Percentiles rank a stretch among this genome's conserved stretches.
Conservation (phyloP, 306 rosid species). For the Cotoneaster glaucophyllus region DNA sequence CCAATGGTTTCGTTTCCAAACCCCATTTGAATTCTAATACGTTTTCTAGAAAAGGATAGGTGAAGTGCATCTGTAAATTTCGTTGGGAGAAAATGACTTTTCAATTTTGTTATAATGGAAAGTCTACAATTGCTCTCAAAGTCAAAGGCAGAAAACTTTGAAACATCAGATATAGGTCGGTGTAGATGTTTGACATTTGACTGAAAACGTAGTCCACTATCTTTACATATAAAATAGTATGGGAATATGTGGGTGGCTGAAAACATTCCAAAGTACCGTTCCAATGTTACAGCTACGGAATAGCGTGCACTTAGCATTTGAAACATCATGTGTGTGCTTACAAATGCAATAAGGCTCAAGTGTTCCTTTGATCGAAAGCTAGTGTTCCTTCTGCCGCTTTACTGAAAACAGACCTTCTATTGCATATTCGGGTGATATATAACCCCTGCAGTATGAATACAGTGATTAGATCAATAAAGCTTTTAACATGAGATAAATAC, state of each 20-base stretch:
- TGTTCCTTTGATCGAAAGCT: slow-evolving; percentile 55
- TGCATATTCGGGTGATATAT: slow-evolving; percentile 84
- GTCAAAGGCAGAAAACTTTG: background rate
- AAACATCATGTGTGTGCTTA: slow-evolving; percentile 26
- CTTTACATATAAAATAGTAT: no score
- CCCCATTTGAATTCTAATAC: no score
- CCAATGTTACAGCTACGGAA: background rate
- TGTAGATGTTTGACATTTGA: no score
- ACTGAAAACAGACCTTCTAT: slow-evolving; percentile 84
- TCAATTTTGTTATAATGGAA: no score
- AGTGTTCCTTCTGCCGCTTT: slow-evolving; percentile 63
- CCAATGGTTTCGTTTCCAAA: no score
- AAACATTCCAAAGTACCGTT: background rate
- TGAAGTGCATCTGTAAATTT: no score
- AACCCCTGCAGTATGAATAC: slow-evolving; percentile 9
- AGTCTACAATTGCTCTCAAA: no score
- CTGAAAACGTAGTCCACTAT: no score
- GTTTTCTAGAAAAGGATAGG: no score
- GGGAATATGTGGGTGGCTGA: no score
- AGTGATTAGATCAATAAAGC: slow-evolving; percentile 16
- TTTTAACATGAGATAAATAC: background rate
- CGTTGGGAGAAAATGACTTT: no score
- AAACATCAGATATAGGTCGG: background rate
- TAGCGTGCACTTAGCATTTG: background rate
- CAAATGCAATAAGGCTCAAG: slow-evolving; percentile 61